Percentiles rank a stretch among this genome's conserved stretches.
Conservation (phyloP, 2,329 filamentous ascomycete species). For the Xylaria sp. region DNA sequence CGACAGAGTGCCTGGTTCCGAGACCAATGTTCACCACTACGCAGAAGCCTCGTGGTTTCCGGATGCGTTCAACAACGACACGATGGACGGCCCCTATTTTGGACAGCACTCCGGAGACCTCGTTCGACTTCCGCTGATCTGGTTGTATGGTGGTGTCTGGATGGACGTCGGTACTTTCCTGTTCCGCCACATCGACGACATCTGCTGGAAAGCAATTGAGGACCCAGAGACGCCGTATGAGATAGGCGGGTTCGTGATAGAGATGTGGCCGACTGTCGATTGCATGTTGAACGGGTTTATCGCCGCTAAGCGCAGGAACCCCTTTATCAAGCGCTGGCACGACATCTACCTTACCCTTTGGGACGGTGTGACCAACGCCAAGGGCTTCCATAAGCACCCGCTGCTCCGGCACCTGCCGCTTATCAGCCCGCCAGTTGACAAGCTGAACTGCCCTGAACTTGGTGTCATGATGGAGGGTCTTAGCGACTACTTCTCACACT, state of each 20-base stretch:
- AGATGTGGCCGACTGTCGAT: slow-evolving; percentile 31
- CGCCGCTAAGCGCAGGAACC: slow-evolving; percentile 44
- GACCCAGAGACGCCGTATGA: slow-evolving; percentile 42
- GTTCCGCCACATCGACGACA: slow-evolving; percentile 43
- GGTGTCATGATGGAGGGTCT: slow-evolving; percentile 31
- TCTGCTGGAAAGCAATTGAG: slow-evolving; percentile 46
- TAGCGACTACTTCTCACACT: slow-evolving; percentile 38
- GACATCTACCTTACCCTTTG: slow-evolving; percentile 42
- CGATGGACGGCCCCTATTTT: slow-evolving; percentile 47
- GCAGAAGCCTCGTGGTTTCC: slow-evolving; percentile 41
- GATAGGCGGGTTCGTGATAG: slow-evolving; percentile 35
- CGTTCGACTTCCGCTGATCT: slow-evolving; percentile 46
- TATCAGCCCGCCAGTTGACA: slow-evolving; percentile 28
- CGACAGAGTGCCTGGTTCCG: slow-evolving; percentile 41
- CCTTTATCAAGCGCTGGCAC: slow-evolving; percentile 49
- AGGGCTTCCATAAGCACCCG: slow-evolving; percentile 39
- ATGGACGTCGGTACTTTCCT: slow-evolving; percentile 48
- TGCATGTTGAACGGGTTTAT: slow-evolving; percentile 47
- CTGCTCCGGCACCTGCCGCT: slow-evolving; percentile 35
- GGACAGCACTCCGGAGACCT: slow-evolving; percentile 52
- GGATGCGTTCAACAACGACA: slow-evolving; percentile 44
- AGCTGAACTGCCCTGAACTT: slow-evolving; percentile 29
- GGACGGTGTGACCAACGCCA: slow-evolving; percentile 36
- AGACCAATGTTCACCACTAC: slow-evolving; percentile 41
- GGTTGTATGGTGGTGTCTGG: slow-evolving; percentile 46